These are phyloP conservation scores for Crithidia mellificae DNA, from an alignment of 208 protist species.

Conservation along the genomic window DNA sequence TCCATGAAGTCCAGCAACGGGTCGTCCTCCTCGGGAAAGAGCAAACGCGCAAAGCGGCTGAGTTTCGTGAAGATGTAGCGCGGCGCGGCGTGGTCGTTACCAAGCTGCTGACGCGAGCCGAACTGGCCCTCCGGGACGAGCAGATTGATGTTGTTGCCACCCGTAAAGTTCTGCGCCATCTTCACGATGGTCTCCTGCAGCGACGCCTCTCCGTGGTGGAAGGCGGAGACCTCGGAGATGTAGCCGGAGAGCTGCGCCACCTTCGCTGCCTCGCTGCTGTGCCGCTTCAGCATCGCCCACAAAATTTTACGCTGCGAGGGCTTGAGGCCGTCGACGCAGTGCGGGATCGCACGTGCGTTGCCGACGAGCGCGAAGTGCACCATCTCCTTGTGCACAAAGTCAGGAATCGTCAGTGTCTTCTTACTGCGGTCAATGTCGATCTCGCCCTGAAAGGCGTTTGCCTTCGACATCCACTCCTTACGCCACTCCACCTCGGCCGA, in stretches of 20 bases:
- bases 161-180: constrained; percentile 99
- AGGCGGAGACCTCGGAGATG: constrained; percentile 96
- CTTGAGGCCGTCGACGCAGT: constrained; percentile 99
- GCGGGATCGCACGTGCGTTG: constrained; percentile 89
- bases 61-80: constrained; percentile 97
- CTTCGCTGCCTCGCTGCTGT: constrained; percentile 96
- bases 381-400: constrained; percentile 99
- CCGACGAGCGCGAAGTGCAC: constrained; percentile 97
- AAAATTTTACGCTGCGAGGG: constrained; percentile 99
- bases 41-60: constrained; percentile 89
- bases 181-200: constrained; percentile 98
- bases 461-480: constrained; percentile 98
- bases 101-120: constrained; percentile 97
- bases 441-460: constrained; percentile 85
- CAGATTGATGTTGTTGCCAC: constrained; percentile 99
- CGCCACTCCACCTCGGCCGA: constrained; percentile 97
- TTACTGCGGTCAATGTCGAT: constrained; percentile 90
- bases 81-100: constrained; percentile 97
- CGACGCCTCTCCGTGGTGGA: constrained; percentile 99
- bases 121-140: constrained; percentile 99
- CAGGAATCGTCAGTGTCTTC: constrained; percentile 79
- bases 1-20: constrained; percentile 95
- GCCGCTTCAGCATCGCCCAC: constrained; percentile 91
- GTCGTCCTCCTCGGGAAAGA: constrained; percentile 98
- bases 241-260: constrained; percentile 99